These are phyloP conservation scores for Acanthamoeba rhysodes DNA, from an alignment of 208 protist genomes.

Conservation along the genomic window DNA sequence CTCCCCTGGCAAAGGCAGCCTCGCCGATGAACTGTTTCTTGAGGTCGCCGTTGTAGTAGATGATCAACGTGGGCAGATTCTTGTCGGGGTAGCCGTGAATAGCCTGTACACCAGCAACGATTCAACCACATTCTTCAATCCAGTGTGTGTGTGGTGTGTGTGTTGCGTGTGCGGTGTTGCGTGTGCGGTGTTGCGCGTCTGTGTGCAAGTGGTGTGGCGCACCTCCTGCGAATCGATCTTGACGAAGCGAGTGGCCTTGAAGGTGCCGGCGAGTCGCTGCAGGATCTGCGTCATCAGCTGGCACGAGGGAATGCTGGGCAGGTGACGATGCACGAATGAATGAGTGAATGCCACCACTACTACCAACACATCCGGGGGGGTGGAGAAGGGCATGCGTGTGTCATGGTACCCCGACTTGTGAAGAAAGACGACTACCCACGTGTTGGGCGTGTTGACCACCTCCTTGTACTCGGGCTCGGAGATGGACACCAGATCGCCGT, in stretches of 20 bases:
- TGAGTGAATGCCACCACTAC: too few relatives aligned
- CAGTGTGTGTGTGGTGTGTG: too few relatives aligned
- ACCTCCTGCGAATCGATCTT: conserved; percentile 41
- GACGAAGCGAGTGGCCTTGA: conserved; percentile 50
- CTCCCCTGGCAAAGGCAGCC: not conserved
- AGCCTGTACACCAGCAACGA: not conserved
- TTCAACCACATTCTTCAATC: not conserved
- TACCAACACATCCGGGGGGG: too few relatives aligned
- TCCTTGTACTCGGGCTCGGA: conserved; percentile 54
- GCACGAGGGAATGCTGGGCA: not conserved
- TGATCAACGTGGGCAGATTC: conserved; percentile 66
- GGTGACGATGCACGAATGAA: not conserved
- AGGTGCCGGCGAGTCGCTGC: conserved; percentile 16
- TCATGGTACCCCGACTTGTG: conserved; percentile 36
- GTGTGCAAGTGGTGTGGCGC: not conserved
- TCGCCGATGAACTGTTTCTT: conserved; percentile 50
- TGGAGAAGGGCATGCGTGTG: too few relatives aligned
- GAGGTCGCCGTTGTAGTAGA: conserved; percentile 67
- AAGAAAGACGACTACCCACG: conserved; percentile 47
- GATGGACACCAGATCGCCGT: conserved; percentile 34
- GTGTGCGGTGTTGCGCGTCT: not conserved
- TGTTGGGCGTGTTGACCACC: conserved; percentile 18
- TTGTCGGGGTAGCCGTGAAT: conserved; percentile 66
- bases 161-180: not conserved
- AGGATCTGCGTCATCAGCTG: conserved; percentile 42